Evolutionary conservation across 805 yeast species (phyloP).

Genomic region (Tetrapisispora pingtungensis): DNA sequence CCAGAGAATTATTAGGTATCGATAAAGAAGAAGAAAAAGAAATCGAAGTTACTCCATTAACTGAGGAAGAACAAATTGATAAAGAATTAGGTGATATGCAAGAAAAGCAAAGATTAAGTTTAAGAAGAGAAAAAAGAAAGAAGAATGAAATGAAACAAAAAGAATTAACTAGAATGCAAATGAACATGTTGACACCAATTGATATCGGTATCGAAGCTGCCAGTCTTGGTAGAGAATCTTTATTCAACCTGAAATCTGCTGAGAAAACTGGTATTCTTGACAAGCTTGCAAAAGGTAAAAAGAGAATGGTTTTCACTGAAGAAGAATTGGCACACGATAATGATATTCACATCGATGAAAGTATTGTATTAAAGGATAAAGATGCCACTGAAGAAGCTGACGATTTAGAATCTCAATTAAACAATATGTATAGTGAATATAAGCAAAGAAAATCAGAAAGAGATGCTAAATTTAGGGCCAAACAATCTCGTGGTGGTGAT

Average conservation of each 20-base stretch:
- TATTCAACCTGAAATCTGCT: slow-evolving; percentile 78
- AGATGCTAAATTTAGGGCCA: slow-evolving; percentile 61
- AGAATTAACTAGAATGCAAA: slow-evolving; percentile 83
- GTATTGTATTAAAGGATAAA: slow-evolving; percentile 25
- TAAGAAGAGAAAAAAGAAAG: slow-evolving; percentile 72
- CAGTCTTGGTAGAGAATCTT: slow-evolving; percentile 60
- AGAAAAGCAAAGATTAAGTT: slow-evolving; percentile 57
- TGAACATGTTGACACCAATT: slow-evolving; percentile 89
- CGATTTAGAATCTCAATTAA: slow-evolving; percentile 70
- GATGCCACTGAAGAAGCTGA: slow-evolving; percentile 42
- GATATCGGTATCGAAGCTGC: slow-evolving; percentile 93
- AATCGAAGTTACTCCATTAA: slow-evolving; percentile 60
- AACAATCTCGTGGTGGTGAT: slow-evolving; percentile 62
- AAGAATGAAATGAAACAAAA: slow-evolving; percentile 77
- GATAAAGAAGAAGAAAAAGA: slow-evolving; percentile 39
- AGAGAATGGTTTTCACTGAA: slow-evolving; percentile 45
- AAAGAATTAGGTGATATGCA: slow-evolving; percentile 69
- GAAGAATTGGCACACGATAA: slow-evolving; percentile 46
- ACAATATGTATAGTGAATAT: slow-evolving; percentile 67
- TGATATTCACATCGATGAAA: slow-evolving; percentile 47
- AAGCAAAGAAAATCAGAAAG: slow-evolving; percentile 58
- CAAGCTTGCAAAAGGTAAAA: slow-evolving; percentile 68
- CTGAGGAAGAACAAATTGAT: slow-evolving; percentile 85
- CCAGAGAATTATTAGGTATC: slow-evolving; percentile 66
- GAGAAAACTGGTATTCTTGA: slow-evolving; percentile 76